A percentile compares a stretch with the other conserved stretches of the same genome.
These are phyloP conservation scores for Exophiala aquamarina DNA, from an alignment of 2,329 filamentous ascomycete species.

Conservation along the genomic window DNA sequence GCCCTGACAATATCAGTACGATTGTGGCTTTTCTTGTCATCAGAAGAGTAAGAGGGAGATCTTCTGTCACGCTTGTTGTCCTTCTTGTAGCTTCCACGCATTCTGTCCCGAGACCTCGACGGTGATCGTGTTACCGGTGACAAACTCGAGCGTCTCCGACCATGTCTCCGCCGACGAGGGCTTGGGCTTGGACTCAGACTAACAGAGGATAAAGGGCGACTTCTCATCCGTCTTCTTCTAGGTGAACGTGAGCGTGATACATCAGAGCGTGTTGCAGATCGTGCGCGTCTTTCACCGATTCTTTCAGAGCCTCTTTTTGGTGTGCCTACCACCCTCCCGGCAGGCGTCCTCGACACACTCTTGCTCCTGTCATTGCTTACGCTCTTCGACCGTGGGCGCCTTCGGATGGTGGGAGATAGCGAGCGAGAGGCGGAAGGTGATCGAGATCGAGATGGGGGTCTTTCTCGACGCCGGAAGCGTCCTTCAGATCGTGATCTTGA, in stretches of 20 bases:
- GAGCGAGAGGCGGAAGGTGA: slow-evolving; percentile 30
- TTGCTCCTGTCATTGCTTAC: slow-evolving; percentile 13
- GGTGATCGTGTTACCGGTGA: slow-evolving; percentile 40
- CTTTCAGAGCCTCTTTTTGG: slow-evolving; percentile 39
- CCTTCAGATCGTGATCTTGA: slow-evolving; percentile 24
- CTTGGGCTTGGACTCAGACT: slow-evolving; percentile 40
- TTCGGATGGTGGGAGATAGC: slow-evolving; percentile 29
- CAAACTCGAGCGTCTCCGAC: slow-evolving; percentile 35
- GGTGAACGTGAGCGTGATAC: slow-evolving; percentile 57
- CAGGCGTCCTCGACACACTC: slow-evolving; percentile 7
- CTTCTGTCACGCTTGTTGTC: slow-evolving; percentile 40
- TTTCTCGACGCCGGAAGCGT: slow-evolving; percentile 32
- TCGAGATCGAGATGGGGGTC: slow-evolving; percentile 30
- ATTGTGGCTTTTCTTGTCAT: slow-evolving; percentile 42
- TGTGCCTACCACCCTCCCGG: slow-evolving; percentile 33
- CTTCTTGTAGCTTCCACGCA: slow-evolving; percentile 28
- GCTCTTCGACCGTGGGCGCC: slow-evolving; percentile 6
- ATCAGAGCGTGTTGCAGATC: slow-evolving; percentile 49
- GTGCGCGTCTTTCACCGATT: slow-evolving; percentile 41
- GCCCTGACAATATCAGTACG: slow-evolving; percentile 53
- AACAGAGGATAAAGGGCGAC: slow-evolving; percentile 38
- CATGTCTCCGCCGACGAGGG: slow-evolving; percentile 31
- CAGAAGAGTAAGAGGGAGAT: slow-evolving; percentile 45
- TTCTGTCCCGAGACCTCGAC: slow-evolving; percentile 36
- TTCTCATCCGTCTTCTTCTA: slow-evolving; percentile 47